Percentiles rank a stretch among this genome's conserved stretches.
These are phyloP conservation scores for Oidiodendron maius DNA, from an alignment of 495 filamentous ascomycete genomes.

Conservation along the genomic window DNA sequence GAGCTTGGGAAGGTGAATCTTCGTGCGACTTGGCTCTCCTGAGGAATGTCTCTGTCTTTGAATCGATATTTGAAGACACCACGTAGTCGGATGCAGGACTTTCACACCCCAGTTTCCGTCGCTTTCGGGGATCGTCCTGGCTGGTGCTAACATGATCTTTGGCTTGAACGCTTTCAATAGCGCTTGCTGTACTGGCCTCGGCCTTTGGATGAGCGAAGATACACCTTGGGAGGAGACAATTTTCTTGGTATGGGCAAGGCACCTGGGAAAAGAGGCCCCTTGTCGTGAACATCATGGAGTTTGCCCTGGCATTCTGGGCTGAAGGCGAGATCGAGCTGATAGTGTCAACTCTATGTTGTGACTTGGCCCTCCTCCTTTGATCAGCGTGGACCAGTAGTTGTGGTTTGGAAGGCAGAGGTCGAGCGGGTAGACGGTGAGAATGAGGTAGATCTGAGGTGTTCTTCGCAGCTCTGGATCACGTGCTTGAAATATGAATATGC, in stretches of 20 bases:
- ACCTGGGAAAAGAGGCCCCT: conserved; percentile 23
- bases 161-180: neutral
- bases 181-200: neutral
- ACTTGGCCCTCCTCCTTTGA: too few species aligned
- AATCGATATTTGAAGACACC: too few species aligned
- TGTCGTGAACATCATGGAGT: conserved; percentile 20
- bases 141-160: neutral
- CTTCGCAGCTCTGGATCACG: too few species aligned
- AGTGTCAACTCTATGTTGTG: too few species aligned
- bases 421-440: too few species aligned
- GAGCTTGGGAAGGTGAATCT: neutral
- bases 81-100: neutral
- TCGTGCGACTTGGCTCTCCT: neutral
- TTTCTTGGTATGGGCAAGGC: conserved; percentile 17
- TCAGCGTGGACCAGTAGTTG: too few species aligned
- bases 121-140: conserved; percentile 13
- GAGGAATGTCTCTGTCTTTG: neutral
- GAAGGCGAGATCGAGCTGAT: too few species aligned
- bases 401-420: too few species aligned
- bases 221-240: conserved; percentile 19
- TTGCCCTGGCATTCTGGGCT: too few species aligned
- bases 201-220: conserved; percentile 18
- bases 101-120: conserved; percentile 9
- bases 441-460: too few species aligned
- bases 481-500: too few species aligned